These are phyloP conservation scores for Ustilago hordei DNA, from an alignment of 1,284 basidiomycete species.

Conservation along the genomic window DNA sequence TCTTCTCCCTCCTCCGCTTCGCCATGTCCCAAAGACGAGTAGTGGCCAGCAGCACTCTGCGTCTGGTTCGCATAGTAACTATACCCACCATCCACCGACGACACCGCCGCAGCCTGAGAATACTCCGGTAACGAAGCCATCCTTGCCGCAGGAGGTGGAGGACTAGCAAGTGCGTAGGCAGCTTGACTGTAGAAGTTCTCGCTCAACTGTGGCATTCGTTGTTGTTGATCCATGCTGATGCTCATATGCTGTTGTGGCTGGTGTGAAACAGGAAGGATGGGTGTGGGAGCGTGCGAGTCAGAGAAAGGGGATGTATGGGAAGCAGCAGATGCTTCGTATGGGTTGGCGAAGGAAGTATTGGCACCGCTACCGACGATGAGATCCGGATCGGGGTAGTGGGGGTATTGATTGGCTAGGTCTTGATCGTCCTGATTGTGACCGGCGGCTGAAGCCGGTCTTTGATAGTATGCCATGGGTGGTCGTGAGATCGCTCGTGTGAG, in stretches of 20 bases:
- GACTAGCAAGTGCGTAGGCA: constrained; percentile 49
- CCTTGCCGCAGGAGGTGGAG: constrained; percentile 15
- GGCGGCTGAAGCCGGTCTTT: constrained; percentile 31
- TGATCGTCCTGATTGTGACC: constrained; percentile 30
- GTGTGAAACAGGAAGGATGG: constrained; percentile 28
- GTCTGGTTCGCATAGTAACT: constrained; percentile 28
- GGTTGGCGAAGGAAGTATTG: constrained; percentile 33
- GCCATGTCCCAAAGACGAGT: constrained; percentile 32
- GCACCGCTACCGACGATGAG: constrained; percentile 30
- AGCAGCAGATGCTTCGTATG: constrained; percentile 27
- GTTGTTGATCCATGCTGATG: constrained; percentile 36
- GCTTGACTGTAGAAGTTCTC: constrained; percentile 64
- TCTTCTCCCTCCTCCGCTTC: constrained; percentile 36
- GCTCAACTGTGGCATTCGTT: constrained; percentile 48
- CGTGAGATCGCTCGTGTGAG: background rate
- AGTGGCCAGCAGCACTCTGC: constrained; percentile 36
- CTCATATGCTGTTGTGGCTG: constrained; percentile 32
- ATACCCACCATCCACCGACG: constrained; percentile 24
- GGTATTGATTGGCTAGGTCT: constrained; percentile 24
- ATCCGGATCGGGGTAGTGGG: constrained; percentile 51
- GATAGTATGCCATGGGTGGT: constrained; percentile 34
- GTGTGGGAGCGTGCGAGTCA: constrained; percentile 15
- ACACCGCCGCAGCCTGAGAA: constrained; percentile 6
- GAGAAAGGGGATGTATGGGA: constrained; percentile 34
- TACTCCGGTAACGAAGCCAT: constrained; percentile 27